These are phyloP conservation scores for Citrus sp. DNA, from an alignment of 345 rosid genomes.

Conservation along the genomic window DNA sequence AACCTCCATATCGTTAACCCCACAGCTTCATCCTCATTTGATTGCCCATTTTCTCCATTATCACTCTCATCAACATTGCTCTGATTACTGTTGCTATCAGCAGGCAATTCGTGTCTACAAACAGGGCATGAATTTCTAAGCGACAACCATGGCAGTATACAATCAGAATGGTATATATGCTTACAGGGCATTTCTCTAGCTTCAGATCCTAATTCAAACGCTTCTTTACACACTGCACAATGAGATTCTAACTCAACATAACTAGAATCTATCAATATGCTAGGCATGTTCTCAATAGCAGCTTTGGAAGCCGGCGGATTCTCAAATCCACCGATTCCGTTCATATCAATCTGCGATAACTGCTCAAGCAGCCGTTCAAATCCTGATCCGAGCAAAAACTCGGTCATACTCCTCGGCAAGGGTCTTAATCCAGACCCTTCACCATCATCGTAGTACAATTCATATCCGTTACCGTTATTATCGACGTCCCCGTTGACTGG, in stretches of 20 bases:
- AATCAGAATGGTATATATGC: conserved; percentile 83
- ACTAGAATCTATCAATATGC: conserved; percentile 38
- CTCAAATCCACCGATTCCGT: conserved; percentile 46
- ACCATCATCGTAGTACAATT: conserved; percentile 86
- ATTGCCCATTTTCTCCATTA: not conserved
- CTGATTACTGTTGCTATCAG: not conserved
- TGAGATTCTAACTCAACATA: conserved; percentile 51
- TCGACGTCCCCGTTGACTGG: conserved; percentile 27
- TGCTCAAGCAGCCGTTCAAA: conserved; percentile 79
- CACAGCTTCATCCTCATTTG: conserved; percentile 47
- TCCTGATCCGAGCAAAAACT: conserved; percentile 84
- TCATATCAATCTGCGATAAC: conserved; percentile 74
- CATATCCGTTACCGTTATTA: conserved; percentile 37
- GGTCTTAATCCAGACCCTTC: conserved; percentile 76
- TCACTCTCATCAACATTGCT: not conserved
- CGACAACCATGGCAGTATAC: conserved; percentile 91
- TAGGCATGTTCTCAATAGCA: conserved; percentile 79
- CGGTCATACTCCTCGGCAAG: conserved; percentile 75
- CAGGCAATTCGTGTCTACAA: conserved; percentile 84
- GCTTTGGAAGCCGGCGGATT: conserved; percentile 86
- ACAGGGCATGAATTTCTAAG: conserved; percentile 88
- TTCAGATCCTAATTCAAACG: conserved; percentile 54
- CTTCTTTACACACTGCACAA: conserved; percentile 93
- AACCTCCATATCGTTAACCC: conserved; percentile 94
- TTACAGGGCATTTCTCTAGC: conserved; percentile 97